Percentiles rank a stretch among this genome's conserved stretches.
Evolutionary conservation across 2,329 filamentous ascomycete species (phyloP).

Genomic region (Penicillium sp.): DNA sequence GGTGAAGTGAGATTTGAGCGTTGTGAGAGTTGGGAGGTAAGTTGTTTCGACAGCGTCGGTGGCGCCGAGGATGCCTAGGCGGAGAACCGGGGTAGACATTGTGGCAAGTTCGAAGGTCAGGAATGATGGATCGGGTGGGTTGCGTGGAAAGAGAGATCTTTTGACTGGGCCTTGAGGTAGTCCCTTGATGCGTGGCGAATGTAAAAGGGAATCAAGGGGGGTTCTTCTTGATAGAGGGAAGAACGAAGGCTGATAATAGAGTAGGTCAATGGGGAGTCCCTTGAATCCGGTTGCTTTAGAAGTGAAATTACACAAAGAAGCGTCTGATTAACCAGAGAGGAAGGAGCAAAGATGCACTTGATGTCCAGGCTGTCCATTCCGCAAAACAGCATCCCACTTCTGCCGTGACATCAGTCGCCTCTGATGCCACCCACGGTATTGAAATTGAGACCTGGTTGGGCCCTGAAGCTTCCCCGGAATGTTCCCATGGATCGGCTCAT

Average conservation of each 20-base stretch:
- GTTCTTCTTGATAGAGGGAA: not conserved
- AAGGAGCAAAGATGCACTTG: not conserved
- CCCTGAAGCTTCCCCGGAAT: conserved; percentile 1
- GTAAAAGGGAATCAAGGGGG: not conserved
- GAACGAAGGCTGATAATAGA: not conserved
- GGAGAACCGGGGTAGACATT: conserved; percentile 27
- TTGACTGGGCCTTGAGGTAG: not conserved
- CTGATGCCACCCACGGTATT: not conserved
- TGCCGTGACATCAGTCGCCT: conserved; percentile 6
- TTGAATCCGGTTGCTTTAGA: not conserved
- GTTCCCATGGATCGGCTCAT: not conserved
- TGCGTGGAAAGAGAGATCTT: not conserved
- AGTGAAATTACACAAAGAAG: not conserved
- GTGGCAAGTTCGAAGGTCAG: not conserved
- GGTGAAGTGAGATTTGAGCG: conserved; percentile 41
- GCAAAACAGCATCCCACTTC: not conserved
- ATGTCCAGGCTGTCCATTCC: not conserved
- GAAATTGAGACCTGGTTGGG: not conserved
- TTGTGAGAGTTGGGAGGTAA: conserved; percentile 54
- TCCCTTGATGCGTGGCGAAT: not conserved
- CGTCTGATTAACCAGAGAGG: not conserved
- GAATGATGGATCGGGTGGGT: not conserved
- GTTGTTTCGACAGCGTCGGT: conserved; percentile 51
- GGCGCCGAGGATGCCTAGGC: conserved; percentile 37
- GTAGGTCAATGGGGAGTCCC: not conserved